Percentiles rank a stretch among this genome's conserved stretches.
These are phyloP conservation scores for Nymphaea colorata DNA, from an alignment of 164 flowering plant species.

Conservation along the genomic window DNA sequence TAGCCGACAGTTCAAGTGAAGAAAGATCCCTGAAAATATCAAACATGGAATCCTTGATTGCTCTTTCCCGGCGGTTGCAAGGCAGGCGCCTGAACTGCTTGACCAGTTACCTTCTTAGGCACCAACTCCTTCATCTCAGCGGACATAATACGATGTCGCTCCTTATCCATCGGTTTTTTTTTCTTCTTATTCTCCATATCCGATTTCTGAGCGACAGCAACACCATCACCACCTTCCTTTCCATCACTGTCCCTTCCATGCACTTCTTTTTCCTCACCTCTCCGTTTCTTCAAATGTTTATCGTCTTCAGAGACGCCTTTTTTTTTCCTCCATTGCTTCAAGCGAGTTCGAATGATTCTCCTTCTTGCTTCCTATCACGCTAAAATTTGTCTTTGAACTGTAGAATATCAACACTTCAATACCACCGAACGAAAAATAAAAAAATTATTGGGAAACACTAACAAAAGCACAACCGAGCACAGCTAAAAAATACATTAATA, in stretches of 20 bases:
- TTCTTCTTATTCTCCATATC: conserved; percentile 19
- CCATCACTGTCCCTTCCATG: neutral
- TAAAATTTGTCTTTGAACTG: too few relatives aligned
- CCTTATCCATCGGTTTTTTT: conserved; percentile 65
- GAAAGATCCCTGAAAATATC: conserved; percentile 62
- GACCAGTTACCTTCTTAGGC: conserved; percentile 1
- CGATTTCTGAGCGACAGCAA: neutral
- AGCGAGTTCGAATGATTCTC: conserved; percentile 22
- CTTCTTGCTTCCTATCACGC: too few relatives aligned
- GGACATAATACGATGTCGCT: conserved; percentile 17
- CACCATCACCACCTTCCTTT: neutral
- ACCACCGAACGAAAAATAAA: too few relatives aligned
- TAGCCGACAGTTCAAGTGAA: conserved; percentile 29
- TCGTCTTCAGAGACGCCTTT: conserved; percentile 3
- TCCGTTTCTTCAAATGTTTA: neutral
- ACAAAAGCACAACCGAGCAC: too few relatives aligned
- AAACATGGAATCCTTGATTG: conserved; percentile 56
- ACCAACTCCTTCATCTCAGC: conserved; percentile 10
- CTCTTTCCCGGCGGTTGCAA: conserved; percentile 4
- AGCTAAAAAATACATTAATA: too few relatives aligned
- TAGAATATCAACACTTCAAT: too few relatives aligned
- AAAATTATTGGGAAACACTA: too few relatives aligned
- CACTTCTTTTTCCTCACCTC: neutral
- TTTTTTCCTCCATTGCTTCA: conserved; percentile 16
- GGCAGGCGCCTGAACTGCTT: conserved; percentile 4